phyloP scores from a whole-genome alignment of 768 basidiomycete species.

The Suillus paluster region DNA sequence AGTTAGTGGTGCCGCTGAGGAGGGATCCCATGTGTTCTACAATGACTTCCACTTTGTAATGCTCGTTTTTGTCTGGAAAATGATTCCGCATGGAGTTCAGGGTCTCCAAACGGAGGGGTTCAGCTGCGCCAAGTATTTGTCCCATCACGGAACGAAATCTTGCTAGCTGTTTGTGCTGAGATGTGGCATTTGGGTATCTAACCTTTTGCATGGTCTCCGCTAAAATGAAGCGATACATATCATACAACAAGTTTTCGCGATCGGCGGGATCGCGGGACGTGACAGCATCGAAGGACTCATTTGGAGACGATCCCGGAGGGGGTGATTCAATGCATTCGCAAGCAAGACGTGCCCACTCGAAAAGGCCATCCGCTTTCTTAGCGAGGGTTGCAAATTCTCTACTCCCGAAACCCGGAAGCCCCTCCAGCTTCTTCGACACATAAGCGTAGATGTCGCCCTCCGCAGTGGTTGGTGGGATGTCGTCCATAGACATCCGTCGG shows the following conservation, averaged over 20 bases:
- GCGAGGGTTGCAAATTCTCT: neutral
- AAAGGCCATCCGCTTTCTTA: conserved; percentile 11
- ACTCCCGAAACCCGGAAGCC: neutral
- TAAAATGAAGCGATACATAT: conserved; percentile 14
- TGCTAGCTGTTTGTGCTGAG: neutral
- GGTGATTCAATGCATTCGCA: conserved; percentile 13
- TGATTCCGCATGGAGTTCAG: conserved; percentile 3
- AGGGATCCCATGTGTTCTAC: conserved; percentile 11
- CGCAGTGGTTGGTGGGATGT: conserved; percentile 2
- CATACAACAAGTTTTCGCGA: conserved; percentile 10
- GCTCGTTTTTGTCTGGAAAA: conserved; percentile 5
- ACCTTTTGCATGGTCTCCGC: conserved; percentile 6
- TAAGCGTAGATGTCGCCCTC: conserved; percentile 10
- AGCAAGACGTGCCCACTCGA: conserved; percentile 15
- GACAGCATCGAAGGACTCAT: conserved; percentile 4
- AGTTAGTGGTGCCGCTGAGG: conserved; percentile 8
- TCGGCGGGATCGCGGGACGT: neutral
- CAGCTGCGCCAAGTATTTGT: conserved; percentile 9
- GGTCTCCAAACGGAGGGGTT: conserved; percentile 8
- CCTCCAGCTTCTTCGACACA: conserved; percentile 6
- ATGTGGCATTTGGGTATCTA: neutral
- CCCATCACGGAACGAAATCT: conserved; percentile 15
- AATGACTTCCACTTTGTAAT: conserved; percentile 11
- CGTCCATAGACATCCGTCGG: conserved; percentile 4
- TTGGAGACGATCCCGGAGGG: neutral